Conservation (phyloP, 1,284 basidiomycete species). For the Blastosporella zonata region DNA sequence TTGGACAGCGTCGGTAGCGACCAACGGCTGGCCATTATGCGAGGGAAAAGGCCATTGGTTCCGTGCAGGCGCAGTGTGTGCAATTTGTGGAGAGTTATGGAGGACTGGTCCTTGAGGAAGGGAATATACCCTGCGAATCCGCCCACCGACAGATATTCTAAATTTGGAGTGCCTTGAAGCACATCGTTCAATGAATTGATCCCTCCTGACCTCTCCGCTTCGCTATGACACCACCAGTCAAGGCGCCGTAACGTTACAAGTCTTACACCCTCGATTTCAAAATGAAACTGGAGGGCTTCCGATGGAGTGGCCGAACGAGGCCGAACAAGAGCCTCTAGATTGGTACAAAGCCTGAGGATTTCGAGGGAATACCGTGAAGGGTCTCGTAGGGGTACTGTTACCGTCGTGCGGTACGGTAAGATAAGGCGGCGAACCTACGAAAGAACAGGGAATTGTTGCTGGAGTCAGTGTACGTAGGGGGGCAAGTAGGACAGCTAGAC, state of each 20-base stretch:
- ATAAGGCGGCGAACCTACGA: constrained; percentile 51
- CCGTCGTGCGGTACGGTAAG: constrained; percentile 54
- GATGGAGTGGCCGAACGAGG: constrained; percentile 30
- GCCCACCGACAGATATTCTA: constrained; percentile 56
- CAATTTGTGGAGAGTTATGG: constrained; percentile 40
- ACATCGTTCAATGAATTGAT: constrained; percentile 60
- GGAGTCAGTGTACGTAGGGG: background rate
- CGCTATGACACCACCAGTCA: constrained; percentile 64
- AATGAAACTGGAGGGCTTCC: constrained; percentile 47
- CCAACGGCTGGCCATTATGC: constrained; percentile 47
- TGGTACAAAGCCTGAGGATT: constrained; percentile 47
- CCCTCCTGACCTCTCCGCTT: constrained; percentile 60
- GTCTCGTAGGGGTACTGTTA: constrained; percentile 33
- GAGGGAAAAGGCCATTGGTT: constrained; percentile 48
- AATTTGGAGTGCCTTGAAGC: constrained; percentile 48
- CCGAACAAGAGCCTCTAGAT: constrained; percentile 55
- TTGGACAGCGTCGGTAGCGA: constrained; percentile 48
- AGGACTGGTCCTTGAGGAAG: constrained; percentile 24
- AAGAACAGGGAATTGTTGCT: constrained; percentile 8
- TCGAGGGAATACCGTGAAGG: constrained; percentile 32
- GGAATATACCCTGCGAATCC: constrained; percentile 38
- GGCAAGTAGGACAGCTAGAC: constrained; percentile 10
- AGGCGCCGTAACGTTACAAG: constrained; percentile 55
- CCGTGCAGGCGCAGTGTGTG: constrained; percentile 50
- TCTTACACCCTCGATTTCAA: constrained; percentile 42